Conservation (phyloP, 371 early-diverging fungal species). For the Mortierella sp. region DNA sequence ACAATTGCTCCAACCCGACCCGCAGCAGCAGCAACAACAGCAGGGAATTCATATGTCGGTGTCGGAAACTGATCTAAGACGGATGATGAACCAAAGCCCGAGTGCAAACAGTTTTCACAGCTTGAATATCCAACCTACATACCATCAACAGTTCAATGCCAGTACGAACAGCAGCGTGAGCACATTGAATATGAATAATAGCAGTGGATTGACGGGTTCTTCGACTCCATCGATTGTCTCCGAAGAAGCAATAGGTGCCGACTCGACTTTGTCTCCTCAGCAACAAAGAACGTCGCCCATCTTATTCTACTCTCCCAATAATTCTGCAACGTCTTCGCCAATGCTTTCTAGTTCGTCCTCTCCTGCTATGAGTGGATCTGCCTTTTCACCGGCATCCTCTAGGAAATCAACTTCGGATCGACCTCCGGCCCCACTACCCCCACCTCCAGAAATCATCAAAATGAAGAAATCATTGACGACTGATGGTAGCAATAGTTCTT, state of each 20-base stretch:
- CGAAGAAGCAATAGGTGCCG: neutral
- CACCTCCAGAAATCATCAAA: constrained; percentile 41
- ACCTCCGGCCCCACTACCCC: constrained; percentile 15
- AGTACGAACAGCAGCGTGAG: too few relatives aligned
- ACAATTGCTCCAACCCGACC: constrained; percentile 11
- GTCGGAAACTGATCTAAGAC: constrained; percentile 25
- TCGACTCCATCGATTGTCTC: too few relatives aligned
- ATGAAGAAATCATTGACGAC: constrained; percentile 52
- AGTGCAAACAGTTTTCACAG: too few relatives aligned
- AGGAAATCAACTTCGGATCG: constrained; percentile 2
- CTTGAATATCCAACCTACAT: too few relatives aligned
- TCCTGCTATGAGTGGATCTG: neutral
- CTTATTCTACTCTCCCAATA: constrained; percentile 17
- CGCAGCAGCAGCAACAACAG: constrained; percentile 12
- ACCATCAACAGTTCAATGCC: too few relatives aligned
- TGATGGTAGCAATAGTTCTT: constrained; percentile 24
- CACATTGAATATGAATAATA: too few relatives aligned
- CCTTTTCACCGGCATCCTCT: constrained; percentile 1
- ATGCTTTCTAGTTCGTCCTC: neutral
- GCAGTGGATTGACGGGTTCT: neutral
- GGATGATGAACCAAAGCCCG: too few relatives aligned
- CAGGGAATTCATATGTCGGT: constrained; percentile 20
- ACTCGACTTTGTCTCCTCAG: too few relatives aligned
- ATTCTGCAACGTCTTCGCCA: constrained; percentile 6
- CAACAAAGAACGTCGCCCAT: neutral